Evolutionary conservation across 129 eudicot genomes (phyloP).

Genomic region (sunflower (Helianthus annuus)): HanXRQr2.0-SUNRISE NC_035437.2:24246994-24247493

Average conservation of each 20-base stretch:
- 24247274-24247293: constrained; percentile 67
- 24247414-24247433: constrained; percentile 74
- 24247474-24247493: constrained; percentile 31
- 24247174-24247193: constrained; percentile 31
- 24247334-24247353: constrained; percentile 44
- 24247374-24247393: constrained; percentile 24
- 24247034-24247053: constrained; percentile 21
- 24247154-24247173: constrained; percentile 33
- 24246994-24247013: constrained; percentile 12
- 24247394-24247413: constrained; percentile 63
- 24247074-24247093: neutral
- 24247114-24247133: neutral
- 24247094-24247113: neutral
- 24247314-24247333: constrained; percentile 23
- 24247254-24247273: constrained; percentile 65
- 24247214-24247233: constrained; percentile 68
- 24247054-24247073: constrained; percentile 23
- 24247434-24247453: constrained; percentile 72
- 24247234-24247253: constrained; percentile 69
- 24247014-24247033: neutral
- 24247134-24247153: constrained; percentile 15
- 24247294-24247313: constrained; percentile 46
- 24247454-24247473: constrained; percentile 31
- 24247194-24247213: constrained; percentile 81
- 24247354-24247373: constrained; percentile 30